Evolutionary conservation across 345 rosid species (phyloP).

Genomic region (Camelina neglecta): DNA sequence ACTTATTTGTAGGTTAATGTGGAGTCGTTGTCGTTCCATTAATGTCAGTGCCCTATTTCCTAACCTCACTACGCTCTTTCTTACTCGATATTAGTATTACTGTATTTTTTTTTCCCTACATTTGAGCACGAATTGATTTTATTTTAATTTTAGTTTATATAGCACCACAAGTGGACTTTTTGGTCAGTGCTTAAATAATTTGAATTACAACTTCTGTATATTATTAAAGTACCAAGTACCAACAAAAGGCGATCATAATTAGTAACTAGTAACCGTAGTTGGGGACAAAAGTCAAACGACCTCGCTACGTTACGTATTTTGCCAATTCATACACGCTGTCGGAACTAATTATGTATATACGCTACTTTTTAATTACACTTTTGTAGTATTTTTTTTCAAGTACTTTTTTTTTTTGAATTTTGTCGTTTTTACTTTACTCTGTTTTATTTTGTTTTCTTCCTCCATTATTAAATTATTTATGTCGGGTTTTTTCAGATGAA

Average conservation of each 20-base stretch:
- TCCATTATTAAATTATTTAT: not conserved
- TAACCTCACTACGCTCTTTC: slow-evolving; percentile 33
- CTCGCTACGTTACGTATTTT: slow-evolving; percentile 27
- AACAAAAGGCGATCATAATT: slow-evolving; percentile 6
- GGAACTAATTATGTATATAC: not conserved
- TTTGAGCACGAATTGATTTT: slow-evolving; percentile 5
- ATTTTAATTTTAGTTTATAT: not conserved
- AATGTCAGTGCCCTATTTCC: slow-evolving; percentile 42
- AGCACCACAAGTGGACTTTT: slow-evolving; percentile 4
- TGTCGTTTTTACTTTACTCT: slow-evolving; percentile 7
- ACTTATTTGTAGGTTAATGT: slow-evolving; percentile 31
- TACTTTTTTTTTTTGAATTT: not conserved
- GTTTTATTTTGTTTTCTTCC: not conserved
- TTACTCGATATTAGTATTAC: slow-evolving; percentile 21
- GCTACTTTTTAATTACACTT: slow-evolving; percentile 16
- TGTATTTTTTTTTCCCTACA: not conserved
- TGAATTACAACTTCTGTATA: not conserved
- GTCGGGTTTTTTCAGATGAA: not conserved
- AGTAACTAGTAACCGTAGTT: slow-evolving; percentile 13
- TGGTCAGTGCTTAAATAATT: not conserved
- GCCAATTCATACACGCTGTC: slow-evolving; percentile 39
- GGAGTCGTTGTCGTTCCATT: slow-evolving; percentile 41
- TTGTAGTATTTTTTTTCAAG: not conserved
- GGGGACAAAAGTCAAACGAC: slow-evolving; percentile 34
- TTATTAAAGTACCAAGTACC: slow-evolving; percentile 6